Percentiles rank a stretch among this genome's conserved stretches.
Conservation (phyloP, 495 filamentous ascomycete genomes). For the Penicillium coprophilum region DNA sequence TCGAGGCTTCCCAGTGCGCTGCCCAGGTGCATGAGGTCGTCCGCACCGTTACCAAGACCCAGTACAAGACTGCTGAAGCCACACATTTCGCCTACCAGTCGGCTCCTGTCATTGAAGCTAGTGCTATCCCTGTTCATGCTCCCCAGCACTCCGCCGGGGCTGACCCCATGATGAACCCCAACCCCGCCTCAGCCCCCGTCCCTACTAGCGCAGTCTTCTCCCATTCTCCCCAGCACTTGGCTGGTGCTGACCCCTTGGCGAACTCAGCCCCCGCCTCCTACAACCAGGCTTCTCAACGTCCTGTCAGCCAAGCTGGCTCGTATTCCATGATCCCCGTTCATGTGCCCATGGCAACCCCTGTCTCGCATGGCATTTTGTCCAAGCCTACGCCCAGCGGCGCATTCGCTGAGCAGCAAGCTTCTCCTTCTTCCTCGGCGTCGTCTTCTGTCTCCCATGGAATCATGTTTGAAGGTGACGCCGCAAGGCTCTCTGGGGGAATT, state of each 20-base stretch:
- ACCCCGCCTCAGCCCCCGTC: no score
- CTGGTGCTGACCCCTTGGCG: background rate
- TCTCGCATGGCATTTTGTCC: slow-evolving; percentile 9
- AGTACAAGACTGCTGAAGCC: slow-evolving; percentile 22
- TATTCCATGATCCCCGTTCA: slow-evolving; percentile 36
- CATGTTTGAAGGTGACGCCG: slow-evolving; percentile 31
- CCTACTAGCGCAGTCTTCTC: background rate
- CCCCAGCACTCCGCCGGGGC: slow-evolving; percentile 3
- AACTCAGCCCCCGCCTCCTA: slow-evolving; percentile 3
- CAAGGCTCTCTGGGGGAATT: slow-evolving; percentile 31
- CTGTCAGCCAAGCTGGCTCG: slow-evolving; percentile 9
- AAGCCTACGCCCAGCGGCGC: slow-evolving; percentile 21
- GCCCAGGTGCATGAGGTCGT: slow-evolving; percentile 30
- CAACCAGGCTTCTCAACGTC: slow-evolving; percentile 16
- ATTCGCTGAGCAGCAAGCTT: background rate
- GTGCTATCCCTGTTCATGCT: slow-evolving; percentile 7
- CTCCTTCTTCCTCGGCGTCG: slow-evolving; percentile 10
- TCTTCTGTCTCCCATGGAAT: slow-evolving; percentile 18
- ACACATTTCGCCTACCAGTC: slow-evolving; percentile 14
- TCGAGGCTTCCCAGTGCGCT: slow-evolving; percentile 12
- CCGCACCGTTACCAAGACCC: slow-evolving; percentile 34
- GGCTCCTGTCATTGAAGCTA: slow-evolving; percentile 9
- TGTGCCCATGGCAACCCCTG: slow-evolving; percentile 27
- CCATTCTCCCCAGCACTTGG: background rate
- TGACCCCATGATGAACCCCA: no score